phyloP scores from a whole-genome alignment of 2,329 filamentous ascomycete genomes.

The Metarhizium sp. region DNA sequence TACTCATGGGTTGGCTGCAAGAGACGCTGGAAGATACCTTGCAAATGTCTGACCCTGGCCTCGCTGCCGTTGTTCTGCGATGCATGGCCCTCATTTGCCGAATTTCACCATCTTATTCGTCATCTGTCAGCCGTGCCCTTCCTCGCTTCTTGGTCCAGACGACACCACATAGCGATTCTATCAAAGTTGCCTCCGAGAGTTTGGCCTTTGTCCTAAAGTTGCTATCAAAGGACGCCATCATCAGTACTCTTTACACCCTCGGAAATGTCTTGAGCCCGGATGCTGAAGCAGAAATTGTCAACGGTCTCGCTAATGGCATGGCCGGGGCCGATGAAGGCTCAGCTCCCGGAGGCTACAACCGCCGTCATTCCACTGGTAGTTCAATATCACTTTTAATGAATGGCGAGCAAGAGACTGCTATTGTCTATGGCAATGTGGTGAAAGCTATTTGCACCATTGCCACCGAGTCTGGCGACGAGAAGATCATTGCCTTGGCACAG shows the following conservation, averaged over 20 bases:
- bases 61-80: conserved; percentile 72
- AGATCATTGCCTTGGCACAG: conserved; percentile 86
- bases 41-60: conserved; percentile 70
- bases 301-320: conserved; percentile 39
- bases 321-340: conserved; percentile 27
- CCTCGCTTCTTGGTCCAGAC: conserved; percentile 85
- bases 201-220: conserved; percentile 72
- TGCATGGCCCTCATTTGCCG: conserved; percentile 75
- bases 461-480: conserved; percentile 69
- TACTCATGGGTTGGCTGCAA: conserved; percentile 78
- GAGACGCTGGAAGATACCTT: conserved; percentile 66
- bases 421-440: conserved; percentile 82
- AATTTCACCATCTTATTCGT: conserved; percentile 62
- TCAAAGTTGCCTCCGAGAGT: conserved; percentile 72
- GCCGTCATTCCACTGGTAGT: conserved; percentile 57
- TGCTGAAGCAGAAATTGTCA: conserved; percentile 42
- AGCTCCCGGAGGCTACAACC: conserved; percentile 36
- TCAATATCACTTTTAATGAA: conserved; percentile 68
- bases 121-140: conserved; percentile 67
- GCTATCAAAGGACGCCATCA: conserved; percentile 85
- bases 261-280: conserved; percentile 85
- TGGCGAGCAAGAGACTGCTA: conserved; percentile 68
- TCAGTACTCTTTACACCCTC: conserved; percentile 92
- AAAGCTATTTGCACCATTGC: conserved; percentile 91
- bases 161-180: conserved; percentile 57